Base-by-base conservation (phyloP, 177 flowering plant genomes). In the Vitis hybrid region DNA sequence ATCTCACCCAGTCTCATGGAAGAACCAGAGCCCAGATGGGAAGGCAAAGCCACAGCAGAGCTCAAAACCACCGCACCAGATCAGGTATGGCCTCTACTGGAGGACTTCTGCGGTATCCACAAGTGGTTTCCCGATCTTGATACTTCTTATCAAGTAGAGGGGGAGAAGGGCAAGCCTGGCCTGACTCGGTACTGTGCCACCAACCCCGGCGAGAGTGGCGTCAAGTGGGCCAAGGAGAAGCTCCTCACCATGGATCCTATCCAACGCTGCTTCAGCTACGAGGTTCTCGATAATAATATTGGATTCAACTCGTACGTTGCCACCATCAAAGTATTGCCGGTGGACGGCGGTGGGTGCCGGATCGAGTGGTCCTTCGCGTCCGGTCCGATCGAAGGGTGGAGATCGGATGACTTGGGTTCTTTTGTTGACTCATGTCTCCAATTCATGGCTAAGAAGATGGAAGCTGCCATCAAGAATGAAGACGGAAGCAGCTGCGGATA, bases 281-380 rank as follows among this genome's bases (percentile, higher is more conserved):
- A 85, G 76, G 31, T 88, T 5, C 0, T 75, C 14, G 93, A 89
- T 0, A 83, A 76, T 57, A 89, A 85, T 74, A 22, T 82, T 5
- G 92, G 94, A 5, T 63, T 90, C 29, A 79, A 77, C 51, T 66
- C 74, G 0, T 93, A 87, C 65, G 79, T 69, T 16, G 82, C 86
- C 1, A 84, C 84, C 12, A 18, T 87, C 6, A 76, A 69, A 67
- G 79, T 90, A 9, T 3, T 60, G 50, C 48, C 67, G 1, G 13
- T 56, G 19, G 68, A 74, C 29, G 71, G 53, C 3, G 56, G n/a
- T 1, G 87, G 92, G 63, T 89, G 92, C 74, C 10, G 3, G 81
- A 79, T 92, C 13, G 85, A 89, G 80, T 89, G 92, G 97, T 82
- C 85, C 1, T 90, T 86, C 48, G 72, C 60, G 5, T 53, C 78